A percentile compares a stretch with the other conserved stretches of the same genome.
Evolutionary conservation across 495 filamentous ascomycete genomes (phyloP).

Genomic region (Sordaria brevicollis): DNA sequence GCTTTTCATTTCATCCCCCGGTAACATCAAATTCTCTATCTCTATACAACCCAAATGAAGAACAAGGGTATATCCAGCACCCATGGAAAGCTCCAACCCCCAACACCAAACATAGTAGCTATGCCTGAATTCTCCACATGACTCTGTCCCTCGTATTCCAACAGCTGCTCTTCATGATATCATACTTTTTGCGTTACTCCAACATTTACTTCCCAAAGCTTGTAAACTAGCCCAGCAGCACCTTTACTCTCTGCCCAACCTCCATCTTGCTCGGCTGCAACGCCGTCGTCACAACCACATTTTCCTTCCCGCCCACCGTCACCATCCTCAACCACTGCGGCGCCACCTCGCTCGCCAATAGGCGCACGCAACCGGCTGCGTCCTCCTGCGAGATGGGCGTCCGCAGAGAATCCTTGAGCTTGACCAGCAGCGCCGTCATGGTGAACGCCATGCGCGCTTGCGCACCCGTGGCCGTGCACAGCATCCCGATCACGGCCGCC

Average conservation of each 20-base stretch:
- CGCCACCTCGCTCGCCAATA: slow-evolving; percentile 48
- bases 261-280: slow-evolving; percentile 30
- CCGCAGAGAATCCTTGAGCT: slow-evolving; percentile 50
- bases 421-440: slow-evolving; percentile 46
- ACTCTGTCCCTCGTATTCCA: too few relatives aligned
- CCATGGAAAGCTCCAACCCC: not conserved
- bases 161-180: too few relatives aligned
- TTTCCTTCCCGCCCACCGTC: slow-evolving; percentile 42
- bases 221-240: slow-evolving; percentile 17
- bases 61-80: not conserved
- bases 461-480: slow-evolving; percentile 31
- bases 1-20: not conserved
- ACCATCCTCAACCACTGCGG: slow-evolving; percentile 53
- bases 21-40: not conserved
- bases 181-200: not conserved
- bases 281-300: slow-evolving; percentile 45
- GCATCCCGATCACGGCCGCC: slow-evolving; percentile 45
- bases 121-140: not conserved
- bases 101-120: not conserved
- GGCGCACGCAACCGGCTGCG: slow-evolving; percentile 39
- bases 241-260: slow-evolving; percentile 34
- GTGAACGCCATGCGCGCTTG: slow-evolving; percentile 45
- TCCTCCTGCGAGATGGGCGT: slow-evolving; percentile 53
- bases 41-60: not conserved
- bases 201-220: not conserved